Evolutionary conservation across 2,329 filamentous ascomycete species (phyloP).

Genomic region (Diaporthe sp.): DNA sequence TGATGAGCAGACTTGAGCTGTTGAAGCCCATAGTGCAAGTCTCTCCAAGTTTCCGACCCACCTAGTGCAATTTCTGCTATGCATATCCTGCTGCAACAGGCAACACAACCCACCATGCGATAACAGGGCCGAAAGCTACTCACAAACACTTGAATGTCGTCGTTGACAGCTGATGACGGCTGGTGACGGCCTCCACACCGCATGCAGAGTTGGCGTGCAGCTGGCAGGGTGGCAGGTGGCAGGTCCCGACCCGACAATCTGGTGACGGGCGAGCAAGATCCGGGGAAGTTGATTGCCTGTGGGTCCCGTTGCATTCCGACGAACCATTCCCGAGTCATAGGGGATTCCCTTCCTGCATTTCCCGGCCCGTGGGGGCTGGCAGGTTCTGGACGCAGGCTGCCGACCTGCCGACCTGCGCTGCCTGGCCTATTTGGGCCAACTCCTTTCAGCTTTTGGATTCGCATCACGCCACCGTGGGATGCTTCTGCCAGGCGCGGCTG

Average conservation of each 20-base stretch:
- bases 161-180: neutral
- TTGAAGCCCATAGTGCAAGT: neutral
- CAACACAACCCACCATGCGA: neutral
- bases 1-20: neutral
- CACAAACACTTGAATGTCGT: neutral
- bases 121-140: neutral
- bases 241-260: slow-evolving; percentile 39
- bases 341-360: neutral
- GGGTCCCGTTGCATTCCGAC: neutral
- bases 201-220: neutral
- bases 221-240: slow-evolving; percentile 13
- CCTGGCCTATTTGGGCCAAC: neutral
- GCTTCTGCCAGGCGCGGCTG: slow-evolving; percentile 19
- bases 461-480: slow-evolving; percentile 42
- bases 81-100: neutral
- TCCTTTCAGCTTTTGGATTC: neutral
- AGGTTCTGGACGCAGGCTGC: neutral
- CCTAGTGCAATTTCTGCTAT: neutral
- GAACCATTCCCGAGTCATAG: slow-evolving; percentile 1
- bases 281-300: slow-evolving; percentile 26
- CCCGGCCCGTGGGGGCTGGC: slow-evolving; percentile 18
- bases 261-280: slow-evolving; percentile 38
- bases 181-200: neutral
- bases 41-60: neutral
- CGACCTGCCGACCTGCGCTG: neutral